A percentile compares a stretch with the other conserved stretches of the same genome.
Conservation (phyloP, 1,284 basidiomycete species). For the Pseudozyma flocculosa region DNA sequence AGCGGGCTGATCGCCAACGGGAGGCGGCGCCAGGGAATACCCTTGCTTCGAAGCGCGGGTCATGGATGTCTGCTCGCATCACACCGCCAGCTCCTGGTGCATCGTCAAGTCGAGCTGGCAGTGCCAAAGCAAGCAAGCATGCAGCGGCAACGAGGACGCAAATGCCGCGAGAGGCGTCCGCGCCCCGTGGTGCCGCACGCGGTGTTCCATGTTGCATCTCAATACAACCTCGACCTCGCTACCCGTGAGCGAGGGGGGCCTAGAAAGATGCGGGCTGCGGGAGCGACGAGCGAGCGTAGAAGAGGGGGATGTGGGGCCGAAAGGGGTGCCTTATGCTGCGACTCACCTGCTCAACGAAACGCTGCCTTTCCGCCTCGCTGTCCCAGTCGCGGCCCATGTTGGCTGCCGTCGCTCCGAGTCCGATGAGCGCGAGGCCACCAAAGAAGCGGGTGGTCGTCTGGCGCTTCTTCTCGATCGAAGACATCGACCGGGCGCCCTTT, state of each 20-base stretch:
- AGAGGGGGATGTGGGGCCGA: not conserved
- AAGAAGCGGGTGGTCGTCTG: conserved; percentile 41
- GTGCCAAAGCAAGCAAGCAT: too few relatives aligned
- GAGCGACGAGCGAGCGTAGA: too few relatives aligned
- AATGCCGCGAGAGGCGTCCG: too few relatives aligned
- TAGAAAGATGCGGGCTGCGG: conserved; percentile 1
- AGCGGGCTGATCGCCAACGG: too few relatives aligned
- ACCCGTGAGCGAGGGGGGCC: conserved; percentile 1
- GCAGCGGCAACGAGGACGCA: too few relatives aligned
- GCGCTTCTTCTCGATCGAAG: conserved; percentile 57
- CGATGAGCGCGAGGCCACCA: conserved; percentile 27
- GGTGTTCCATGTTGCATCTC: conserved; percentile 31
- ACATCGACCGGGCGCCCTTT: conserved; percentile 52
- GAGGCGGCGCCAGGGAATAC: too few relatives aligned
- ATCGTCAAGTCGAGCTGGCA: too few relatives aligned
- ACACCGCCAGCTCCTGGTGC: not conserved
- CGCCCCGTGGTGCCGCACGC: too few relatives aligned
- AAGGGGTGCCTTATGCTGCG: not conserved
- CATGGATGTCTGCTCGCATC: not conserved
- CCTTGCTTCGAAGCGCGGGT: too few relatives aligned
- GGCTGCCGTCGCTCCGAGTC: conserved; percentile 34
- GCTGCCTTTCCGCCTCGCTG: conserved; percentile 45
- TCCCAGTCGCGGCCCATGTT: conserved; percentile 58
- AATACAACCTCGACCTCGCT: conserved; percentile 41
- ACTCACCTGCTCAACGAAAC: conserved; percentile 16